phyloP scores from a whole-genome alignment of 306 rosid species.

The Macrotyloma uniflorum region DNA sequence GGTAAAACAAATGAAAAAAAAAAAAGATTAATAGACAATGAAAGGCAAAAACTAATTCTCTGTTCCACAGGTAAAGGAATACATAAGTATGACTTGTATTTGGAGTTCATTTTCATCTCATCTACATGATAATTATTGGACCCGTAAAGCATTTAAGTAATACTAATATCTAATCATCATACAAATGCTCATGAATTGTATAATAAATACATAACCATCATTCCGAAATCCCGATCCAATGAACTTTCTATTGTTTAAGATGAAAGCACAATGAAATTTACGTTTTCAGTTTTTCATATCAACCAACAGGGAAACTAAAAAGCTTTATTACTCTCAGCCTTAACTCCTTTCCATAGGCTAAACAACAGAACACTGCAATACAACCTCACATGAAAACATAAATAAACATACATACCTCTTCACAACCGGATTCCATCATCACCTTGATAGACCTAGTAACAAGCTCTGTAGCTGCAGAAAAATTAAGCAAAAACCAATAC shows the following conservation, averaged over 20 bases:
- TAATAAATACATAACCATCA: not conserved
- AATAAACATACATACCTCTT: conserved; percentile 67
- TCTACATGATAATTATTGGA: not conserved
- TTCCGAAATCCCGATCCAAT: not conserved
- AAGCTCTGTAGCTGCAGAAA: conserved; percentile 80
- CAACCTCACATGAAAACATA: not conserved
- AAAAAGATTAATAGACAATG: not conserved
- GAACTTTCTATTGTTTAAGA: not conserved
- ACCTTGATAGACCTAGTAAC: conserved; percentile 85
- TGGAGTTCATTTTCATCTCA: not conserved
- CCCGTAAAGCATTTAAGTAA: not conserved
- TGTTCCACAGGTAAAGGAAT: not conserved
- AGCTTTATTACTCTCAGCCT: conserved; percentile 10
- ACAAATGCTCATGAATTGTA: not conserved
- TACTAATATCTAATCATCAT: not conserved
- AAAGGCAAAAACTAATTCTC: not conserved
- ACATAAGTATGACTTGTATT: not conserved
- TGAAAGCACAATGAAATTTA: conserved; percentile 1
- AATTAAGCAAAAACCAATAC: conserved; percentile 12
- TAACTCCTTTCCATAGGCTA: not conserved
- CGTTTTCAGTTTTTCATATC: conserved; percentile 9
- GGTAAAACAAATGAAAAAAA: conserved; percentile 6
- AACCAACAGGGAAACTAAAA: not conserved
- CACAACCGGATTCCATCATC: conserved; percentile 98
- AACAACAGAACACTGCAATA: not conserved